Percentiles rank a stretch among this genome's conserved stretches.
phyloP scores from a whole-genome alignment of 805 yeast genomes.

The Clavispora phyllophila region DNA sequence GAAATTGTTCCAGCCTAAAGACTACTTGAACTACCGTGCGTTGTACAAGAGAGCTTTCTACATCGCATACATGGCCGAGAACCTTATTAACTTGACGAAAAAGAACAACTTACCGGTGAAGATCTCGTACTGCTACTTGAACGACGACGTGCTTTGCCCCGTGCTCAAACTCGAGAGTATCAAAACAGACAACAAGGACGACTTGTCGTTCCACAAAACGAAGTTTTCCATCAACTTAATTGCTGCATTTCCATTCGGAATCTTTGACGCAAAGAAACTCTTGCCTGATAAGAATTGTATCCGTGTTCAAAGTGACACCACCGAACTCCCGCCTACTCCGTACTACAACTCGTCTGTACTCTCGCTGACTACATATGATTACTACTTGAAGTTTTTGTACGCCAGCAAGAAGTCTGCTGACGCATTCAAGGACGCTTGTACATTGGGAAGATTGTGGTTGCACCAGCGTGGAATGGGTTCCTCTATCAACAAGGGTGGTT shows the following conservation, averaged over 20 bases:
- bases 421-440: constrained; percentile 81
- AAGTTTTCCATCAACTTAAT: constrained; percentile 68
- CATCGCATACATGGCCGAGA: constrained; percentile 69
- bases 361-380: constrained; percentile 61
- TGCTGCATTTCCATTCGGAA: constrained; percentile 64
- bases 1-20: constrained; percentile 73
- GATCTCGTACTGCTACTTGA: constrained; percentile 57
- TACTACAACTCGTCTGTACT: constrained; percentile 78
- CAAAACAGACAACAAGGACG: constrained; percentile 43
- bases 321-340: constrained; percentile 70
- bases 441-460: constrained; percentile 85
- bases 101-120: constrained; percentile 58
- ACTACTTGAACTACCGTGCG: constrained; percentile 84
- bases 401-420: constrained; percentile 71
- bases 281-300: constrained; percentile 79
- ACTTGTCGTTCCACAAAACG: constrained; percentile 56
- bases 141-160: constrained; percentile 77
- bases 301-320: constrained; percentile 51
- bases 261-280: constrained; percentile 72
- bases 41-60: constrained; percentile 87
- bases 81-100: constrained; percentile 49
- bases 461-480: constrained; percentile 79
- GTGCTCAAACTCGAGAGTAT: constrained; percentile 59
- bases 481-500: constrained; percentile 63
- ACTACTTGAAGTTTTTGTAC: constrained; percentile 71